Evolutionary conservation across 441 rosid genomes (phyloP), one percentile per base, ranked within the genome.

Genomic region (Erysimum pusillum): DNA sequence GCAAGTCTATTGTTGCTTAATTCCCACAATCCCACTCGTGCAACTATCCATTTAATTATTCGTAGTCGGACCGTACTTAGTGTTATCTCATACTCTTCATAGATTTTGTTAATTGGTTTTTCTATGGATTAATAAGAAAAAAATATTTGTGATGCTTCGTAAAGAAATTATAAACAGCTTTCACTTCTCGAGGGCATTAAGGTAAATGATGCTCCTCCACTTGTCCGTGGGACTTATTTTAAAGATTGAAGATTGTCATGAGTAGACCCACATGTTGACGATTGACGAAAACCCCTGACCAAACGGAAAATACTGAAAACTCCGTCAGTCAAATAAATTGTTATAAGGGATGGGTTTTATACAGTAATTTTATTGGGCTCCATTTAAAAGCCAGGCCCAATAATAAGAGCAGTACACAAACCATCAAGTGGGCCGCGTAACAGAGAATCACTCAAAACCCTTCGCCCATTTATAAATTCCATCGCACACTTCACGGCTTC

Each of bases 1-100:
- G 49, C 7, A 20, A 20, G 63, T 62, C 61, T 35, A 73, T 39
- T 49, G 32, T 51, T 67, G 54, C 63, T 60, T 68, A 75, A 39
- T 60, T 44, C 66, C 66, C 76, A 63, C 80, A 39, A 49, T 44
- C 66, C 66, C 76, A 63, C 80, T 76, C 76, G 80, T 76, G 80
- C 80, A 63, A 76, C 64, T 36, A 56, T 34, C 64, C 44, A 54
- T 70, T 68, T 63, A 63, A 63, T 70, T 63, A 70, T 52, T 53
- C 49, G 3, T 11, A 20, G n/a, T 14, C 9, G 59, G 31, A 58
- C 69, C 54, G 69, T 76, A 61, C 49, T 61, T 76, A 51, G 11
- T 52, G 63, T 41, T 61, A 52, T 51, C 28, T 25, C 41, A 32
- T 12, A 34, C 18, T 49, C 45, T 38, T 39, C 48, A 41, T 51